Percentiles rank a stretch among this genome's conserved stretches.
These are phyloP conservation scores for Jamesozyma piceae DNA, from an alignment of 805 yeast genomes.

Conservation along the genomic window DNA sequence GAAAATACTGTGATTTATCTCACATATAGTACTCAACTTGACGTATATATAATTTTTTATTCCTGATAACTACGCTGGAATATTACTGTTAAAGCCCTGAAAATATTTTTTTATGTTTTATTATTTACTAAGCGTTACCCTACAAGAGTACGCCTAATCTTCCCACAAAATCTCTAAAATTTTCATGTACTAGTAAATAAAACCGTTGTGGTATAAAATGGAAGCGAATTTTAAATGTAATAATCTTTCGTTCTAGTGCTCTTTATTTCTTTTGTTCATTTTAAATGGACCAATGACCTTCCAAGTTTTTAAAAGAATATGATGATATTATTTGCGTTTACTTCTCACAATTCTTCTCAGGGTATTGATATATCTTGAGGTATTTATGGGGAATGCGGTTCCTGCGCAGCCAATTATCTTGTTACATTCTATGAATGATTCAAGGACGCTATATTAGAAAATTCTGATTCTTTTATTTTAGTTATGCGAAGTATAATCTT, in stretches of 20 bases:
- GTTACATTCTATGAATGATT: slow-evolving; percentile 31
- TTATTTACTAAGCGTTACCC: too few species aligned
- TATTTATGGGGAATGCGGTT: slow-evolving; percentile 32
- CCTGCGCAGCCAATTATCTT: slow-evolving; percentile 32
- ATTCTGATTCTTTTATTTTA: slow-evolving; percentile 33
- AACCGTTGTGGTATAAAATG: neutral
- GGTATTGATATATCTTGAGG: slow-evolving; percentile 16
- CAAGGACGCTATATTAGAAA: slow-evolving; percentile 29
- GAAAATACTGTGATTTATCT: too few species aligned
- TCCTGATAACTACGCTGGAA: too few species aligned
- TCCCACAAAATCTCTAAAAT: too few species aligned
- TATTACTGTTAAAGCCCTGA: too few species aligned
- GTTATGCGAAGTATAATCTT: too few species aligned
- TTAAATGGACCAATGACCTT: slow-evolving; percentile 27
- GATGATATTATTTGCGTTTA: slow-evolving; percentile 31
- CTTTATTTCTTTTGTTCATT: neutral
- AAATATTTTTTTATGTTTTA: too few species aligned
- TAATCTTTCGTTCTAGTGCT: neutral
- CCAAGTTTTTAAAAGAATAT: slow-evolving; percentile 32
- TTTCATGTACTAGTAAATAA: too few species aligned
- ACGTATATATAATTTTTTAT: too few species aligned
- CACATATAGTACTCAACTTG: too few species aligned
- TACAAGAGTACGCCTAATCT: too few species aligned
- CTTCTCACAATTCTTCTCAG: slow-evolving; percentile 30
- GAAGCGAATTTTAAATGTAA: neutral